Percentiles rank a stretch among this genome's conserved stretches.
These are phyloP conservation scores for Ambrosia hybrid DNA, from an alignment of 140 eudicot genomes.

Conservation along the genomic window DNA sequence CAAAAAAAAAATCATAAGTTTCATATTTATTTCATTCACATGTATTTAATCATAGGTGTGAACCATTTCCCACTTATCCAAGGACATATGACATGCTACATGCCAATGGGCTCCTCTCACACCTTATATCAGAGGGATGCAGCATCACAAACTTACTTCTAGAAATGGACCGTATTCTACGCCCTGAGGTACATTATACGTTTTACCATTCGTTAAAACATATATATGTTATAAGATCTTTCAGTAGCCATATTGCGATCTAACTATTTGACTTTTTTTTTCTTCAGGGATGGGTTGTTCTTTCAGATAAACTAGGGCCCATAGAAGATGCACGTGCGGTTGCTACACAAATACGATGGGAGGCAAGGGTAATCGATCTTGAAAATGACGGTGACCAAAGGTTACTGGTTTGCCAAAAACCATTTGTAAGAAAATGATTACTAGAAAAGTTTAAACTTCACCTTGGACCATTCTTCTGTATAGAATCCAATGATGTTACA, in stretches of 20 bases:
- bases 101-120: constrained; percentile 79
- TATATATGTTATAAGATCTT: not conserved
- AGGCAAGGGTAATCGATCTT: constrained; percentile 85
- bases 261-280: not conserved
- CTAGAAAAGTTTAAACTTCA: constrained; percentile 8
- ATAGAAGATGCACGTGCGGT: constrained; percentile 66
- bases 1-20: not conserved
- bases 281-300: constrained; percentile 84
- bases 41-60: constrained; percentile 56
- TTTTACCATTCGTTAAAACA: not conserved
- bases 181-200: constrained; percentile 69
- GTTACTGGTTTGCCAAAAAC: constrained; percentile 90
- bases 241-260: not conserved
- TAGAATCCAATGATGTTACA: constrained; percentile 27
- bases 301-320: constrained; percentile 61
- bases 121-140: constrained; percentile 51
- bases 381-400: constrained; percentile 86
- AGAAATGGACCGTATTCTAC: constrained; percentile 95
- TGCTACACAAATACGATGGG: constrained; percentile 88
- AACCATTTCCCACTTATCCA: constrained; percentile 96
- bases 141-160: constrained; percentile 60
- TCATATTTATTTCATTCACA: not conserved
- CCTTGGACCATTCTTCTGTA: constrained; percentile 30
- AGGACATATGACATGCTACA: constrained; percentile 95
- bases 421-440: constrained; percentile 72